Base-by-base conservation (phyloP, 2,329 filamentous ascomycete species). In the Neopestalotiopsis rosae region DNA sequence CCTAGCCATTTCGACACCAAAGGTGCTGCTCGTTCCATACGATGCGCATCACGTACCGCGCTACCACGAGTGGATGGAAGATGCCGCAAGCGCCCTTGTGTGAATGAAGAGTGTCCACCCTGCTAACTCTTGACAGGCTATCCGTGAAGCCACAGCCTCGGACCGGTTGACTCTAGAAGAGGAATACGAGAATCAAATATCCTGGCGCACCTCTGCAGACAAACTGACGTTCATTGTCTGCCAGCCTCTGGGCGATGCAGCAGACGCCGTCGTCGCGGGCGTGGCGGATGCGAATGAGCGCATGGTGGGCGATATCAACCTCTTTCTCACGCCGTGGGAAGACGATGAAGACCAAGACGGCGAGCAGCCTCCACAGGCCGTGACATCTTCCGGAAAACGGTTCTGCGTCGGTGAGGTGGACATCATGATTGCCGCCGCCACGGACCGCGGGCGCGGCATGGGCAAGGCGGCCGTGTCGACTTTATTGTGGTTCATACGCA, bases 221-320 rank as follows among this genome's bases (percentile, higher is more conserved):
- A 98, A 98, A 82, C 80, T 98, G 70, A 98, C 95, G 0, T 98
- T 98, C 74, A 97, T 98, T 78, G 81, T 93, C 67, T 97, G 94
- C 77, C 82, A 85, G 10, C 87, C 89, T 0, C 69, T 78, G 1
- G 14, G n/a, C 30, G 28, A n/a, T 20, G 20, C 28, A 4, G 65
- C 4, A 7, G 65, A 20, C 20, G 63, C 34, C 1, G 74, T 84
- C 63, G 42, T 72, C 17, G 82, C 85, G 0, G 81, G 82, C 12
- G 78, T 79, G 1, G 82, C 84, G 4, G 94, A 95, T 75, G 75
- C 80, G 1, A 82, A 87, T 0, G 80, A 80, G 0, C 79, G 78
- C 9, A 93, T 94, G 90, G 77, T 93, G 7, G 93, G 93, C 1
- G 93, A 95, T 75, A 87, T 95, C 62, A 95, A 95, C 76, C 85